A percentile compares a stretch with the other conserved stretches of the same genome.
These are phyloP conservation scores for Tillandsia fasciculata DNA, from an alignment of 176 grass and related monocot genomes.

Conservation along the genomic window DNA sequence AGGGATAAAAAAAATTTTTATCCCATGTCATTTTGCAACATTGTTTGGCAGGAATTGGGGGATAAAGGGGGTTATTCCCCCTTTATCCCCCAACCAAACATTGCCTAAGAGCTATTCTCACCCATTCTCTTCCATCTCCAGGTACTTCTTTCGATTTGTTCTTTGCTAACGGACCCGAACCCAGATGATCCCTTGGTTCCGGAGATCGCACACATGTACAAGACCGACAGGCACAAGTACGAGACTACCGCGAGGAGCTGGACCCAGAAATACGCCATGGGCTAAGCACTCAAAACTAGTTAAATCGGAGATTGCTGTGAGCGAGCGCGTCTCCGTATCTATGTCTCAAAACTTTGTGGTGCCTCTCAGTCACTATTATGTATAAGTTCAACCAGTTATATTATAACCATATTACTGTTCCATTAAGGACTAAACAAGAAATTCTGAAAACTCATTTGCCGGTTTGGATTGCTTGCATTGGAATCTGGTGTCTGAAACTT, in stretches of 20 bases:
- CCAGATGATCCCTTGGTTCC: slow-evolving; percentile 16
- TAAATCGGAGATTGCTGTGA: neutral
- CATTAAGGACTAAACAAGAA: neutral
- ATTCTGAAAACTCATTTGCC: neutral
- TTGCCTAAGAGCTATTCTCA: neutral
- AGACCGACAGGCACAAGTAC: slow-evolving; percentile 17
- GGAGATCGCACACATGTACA: slow-evolving; percentile 16
- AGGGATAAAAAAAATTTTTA: no score
- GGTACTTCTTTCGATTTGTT: slow-evolving; percentile 17
- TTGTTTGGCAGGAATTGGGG: no score
- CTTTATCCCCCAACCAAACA: no score
- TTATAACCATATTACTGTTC: neutral
- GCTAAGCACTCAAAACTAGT: neutral
- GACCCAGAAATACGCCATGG: slow-evolving; percentile 19
- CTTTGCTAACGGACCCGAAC: slow-evolving; percentile 13
- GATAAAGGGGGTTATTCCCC: no score
- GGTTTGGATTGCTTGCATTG: neutral
- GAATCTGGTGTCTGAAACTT: neutral
- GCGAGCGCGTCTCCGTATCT: neutral
- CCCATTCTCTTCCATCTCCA: neutral
- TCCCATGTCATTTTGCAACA: no score
- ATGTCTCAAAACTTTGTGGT: neutral
- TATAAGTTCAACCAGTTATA: neutral
- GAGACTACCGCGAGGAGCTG: slow-evolving; percentile 14
- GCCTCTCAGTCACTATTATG: neutral